A percentile compares a stretch with the other conserved stretches of the same genome.
phyloP scores from a whole-genome alignment of 352 stramenopile genomes.

The Albugo candida region DNA sequence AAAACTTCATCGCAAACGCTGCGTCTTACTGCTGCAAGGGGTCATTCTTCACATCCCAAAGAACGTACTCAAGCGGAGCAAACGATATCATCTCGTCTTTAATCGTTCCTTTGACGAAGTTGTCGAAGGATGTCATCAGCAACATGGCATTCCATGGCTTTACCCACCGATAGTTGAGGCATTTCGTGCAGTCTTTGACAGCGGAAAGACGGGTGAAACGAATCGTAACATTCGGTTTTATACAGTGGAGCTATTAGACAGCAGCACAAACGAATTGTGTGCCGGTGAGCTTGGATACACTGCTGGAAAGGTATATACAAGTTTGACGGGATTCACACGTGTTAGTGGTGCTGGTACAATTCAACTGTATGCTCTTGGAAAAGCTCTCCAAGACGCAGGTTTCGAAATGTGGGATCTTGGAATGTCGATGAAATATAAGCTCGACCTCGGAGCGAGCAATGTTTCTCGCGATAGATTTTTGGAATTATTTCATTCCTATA shows the following conservation, averaged over 20 bases:
- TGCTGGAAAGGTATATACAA: slow-evolving; percentile 83
- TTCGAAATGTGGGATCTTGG: slow-evolving; percentile 76
- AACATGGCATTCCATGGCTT: slow-evolving; percentile 87
- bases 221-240: slow-evolving; percentile 53
- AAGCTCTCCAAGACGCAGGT: slow-evolving; percentile 45
- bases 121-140: slow-evolving; percentile 76
- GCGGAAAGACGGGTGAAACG: slow-evolving; percentile 8
- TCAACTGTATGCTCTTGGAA: slow-evolving; percentile 60
- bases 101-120: slow-evolving; percentile 81
- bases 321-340: slow-evolving; percentile 60
- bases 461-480: slow-evolving; percentile 55
- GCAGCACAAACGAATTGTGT: slow-evolving; percentile 45
- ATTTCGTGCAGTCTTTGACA: slow-evolving; percentile 54
- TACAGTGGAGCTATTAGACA: slow-evolving; percentile 81
- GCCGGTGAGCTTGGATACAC: slow-evolving; percentile 88
- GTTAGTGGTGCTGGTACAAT: slow-evolving; percentile 61
- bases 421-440: slow-evolving; percentile 82
- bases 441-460: slow-evolving; percentile 51
- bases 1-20: slow-evolving; percentile 81
- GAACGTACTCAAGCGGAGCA: slow-evolving; percentile 77
- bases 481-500: slow-evolving; percentile 39
- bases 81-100: slow-evolving; percentile 70
- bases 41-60: slow-evolving; percentile 56
- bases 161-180: slow-evolving; percentile 76
- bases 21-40: slow-evolving; percentile 38